Evolutionary conservation across 1,284 basidiomycete species (phyloP).

Genomic region (Fistulinella staudtii): DNA sequence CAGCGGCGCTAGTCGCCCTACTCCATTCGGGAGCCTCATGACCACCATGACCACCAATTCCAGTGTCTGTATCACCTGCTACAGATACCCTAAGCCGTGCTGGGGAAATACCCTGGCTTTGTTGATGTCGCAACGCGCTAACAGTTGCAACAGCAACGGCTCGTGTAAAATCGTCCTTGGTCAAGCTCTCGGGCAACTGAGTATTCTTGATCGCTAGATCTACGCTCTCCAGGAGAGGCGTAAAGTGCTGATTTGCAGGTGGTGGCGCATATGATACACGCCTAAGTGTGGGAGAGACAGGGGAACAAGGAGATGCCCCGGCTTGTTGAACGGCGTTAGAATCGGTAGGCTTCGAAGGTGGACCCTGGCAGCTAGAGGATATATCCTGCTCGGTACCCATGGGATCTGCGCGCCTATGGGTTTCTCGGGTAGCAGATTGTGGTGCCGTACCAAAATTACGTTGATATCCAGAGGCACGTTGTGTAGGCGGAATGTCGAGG

Average conservation of each 20-base stretch:
- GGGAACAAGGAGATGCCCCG: constrained; percentile 14
- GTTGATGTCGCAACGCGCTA: constrained; percentile 75
- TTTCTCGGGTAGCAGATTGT: constrained; percentile 26
- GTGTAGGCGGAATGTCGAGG: constrained; percentile 52
- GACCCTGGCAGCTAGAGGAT: constrained; percentile 40
- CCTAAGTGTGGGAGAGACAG: constrained; percentile 35
- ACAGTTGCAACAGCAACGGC: constrained; percentile 91
- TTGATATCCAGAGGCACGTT: constrained; percentile 72
- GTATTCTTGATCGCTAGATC: constrained; percentile 67
- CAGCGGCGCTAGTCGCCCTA: constrained; percentile 78
- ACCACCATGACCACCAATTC: constrained; percentile 66
- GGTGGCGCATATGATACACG: constrained; percentile 57
- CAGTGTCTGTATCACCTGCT: constrained; percentile 35
- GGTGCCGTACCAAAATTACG: constrained; percentile 21
- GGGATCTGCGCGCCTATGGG: constrained; percentile 45
- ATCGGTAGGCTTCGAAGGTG: constrained; percentile 29
- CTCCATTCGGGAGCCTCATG: constrained; percentile 98
- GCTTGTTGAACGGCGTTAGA: constrained; percentile 10
- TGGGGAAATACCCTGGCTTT: constrained; percentile 50
- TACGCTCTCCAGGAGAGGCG: constrained; percentile 76
- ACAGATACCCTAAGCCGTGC: constrained; percentile 36
- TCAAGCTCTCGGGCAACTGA: constrained; percentile 62
- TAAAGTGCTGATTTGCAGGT: constrained; percentile 42
- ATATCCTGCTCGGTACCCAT: constrained; percentile 32
- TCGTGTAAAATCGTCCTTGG: constrained; percentile 83